These are phyloP conservation scores for Serendipita sp. DNA, from an alignment of 768 basidiomycete species.

Conservation along the genomic window DNA sequence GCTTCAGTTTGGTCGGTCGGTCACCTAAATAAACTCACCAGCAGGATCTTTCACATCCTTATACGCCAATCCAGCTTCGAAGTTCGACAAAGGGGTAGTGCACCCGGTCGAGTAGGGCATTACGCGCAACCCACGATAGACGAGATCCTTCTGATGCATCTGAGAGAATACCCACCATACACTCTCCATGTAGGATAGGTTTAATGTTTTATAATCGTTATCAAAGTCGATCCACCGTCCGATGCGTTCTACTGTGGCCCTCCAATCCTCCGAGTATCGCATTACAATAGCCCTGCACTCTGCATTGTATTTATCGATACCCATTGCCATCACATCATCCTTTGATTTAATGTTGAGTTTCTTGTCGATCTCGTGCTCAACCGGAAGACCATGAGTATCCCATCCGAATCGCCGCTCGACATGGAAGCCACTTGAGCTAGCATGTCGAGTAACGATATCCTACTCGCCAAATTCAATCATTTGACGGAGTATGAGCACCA, in stretches of 20 bases:
- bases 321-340: slow-evolving; percentile 87
- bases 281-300: slow-evolving; percentile 96
- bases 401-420: slow-evolving; percentile 92
- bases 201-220: slow-evolving; percentile 97
- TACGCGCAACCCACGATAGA: slow-evolving; percentile 84
- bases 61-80: slow-evolving; percentile 87
- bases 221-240: slow-evolving; percentile 99
- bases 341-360: slow-evolving; percentile 80
- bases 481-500: too few relatives aligned
- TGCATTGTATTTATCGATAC: slow-evolving; percentile 93
- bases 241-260: slow-evolving; percentile 88
- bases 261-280: slow-evolving; percentile 92
- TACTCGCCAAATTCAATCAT: slow-evolving; percentile 19
- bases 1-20: background rate
- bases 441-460: slow-evolving; percentile 97
- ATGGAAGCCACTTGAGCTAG: slow-evolving; percentile 81
- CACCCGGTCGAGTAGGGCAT: slow-evolving; percentile 98
- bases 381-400: slow-evolving; percentile 97
- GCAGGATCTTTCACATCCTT: slow-evolving; percentile 90
- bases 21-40: slow-evolving; percentile 27
- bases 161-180: slow-evolving; percentile 98
- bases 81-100: slow-evolving; percentile 92
- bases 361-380: slow-evolving; percentile 99
- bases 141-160: slow-evolving; percentile 81
- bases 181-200: slow-evolving; percentile 87